Percentiles rank a stretch among this genome's conserved stretches.
Evolutionary conservation across 441 rosid species (phyloP).

Genomic region (Rhodomyrtus psidioides): DNA sequence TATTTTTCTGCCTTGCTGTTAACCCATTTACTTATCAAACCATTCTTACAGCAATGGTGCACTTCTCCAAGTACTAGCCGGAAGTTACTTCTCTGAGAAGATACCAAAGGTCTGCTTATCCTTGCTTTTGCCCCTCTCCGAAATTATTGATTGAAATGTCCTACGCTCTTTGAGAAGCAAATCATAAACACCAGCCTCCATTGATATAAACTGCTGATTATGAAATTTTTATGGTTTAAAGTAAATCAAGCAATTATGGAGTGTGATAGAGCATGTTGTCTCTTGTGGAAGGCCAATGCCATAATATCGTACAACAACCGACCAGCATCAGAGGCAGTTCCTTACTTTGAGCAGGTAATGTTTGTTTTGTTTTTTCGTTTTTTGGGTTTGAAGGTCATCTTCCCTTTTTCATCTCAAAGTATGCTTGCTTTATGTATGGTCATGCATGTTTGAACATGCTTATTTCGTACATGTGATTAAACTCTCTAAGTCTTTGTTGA

Average conservation of each 20-base stretch:
- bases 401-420: neutral
- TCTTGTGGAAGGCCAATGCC: constrained; percentile 82
- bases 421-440: neutral
- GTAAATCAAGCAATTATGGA: constrained; percentile 12
- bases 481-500: neutral
- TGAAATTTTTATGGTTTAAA: constrained; percentile 14
- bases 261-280: constrained; percentile 37
- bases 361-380: neutral
- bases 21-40: neutral
- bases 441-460: neutral
- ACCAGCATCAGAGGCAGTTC: constrained; percentile 95
- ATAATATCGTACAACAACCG: constrained; percentile 91
- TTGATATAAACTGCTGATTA: constrained; percentile 9
- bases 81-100: constrained; percentile 79
- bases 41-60: constrained; percentile 74
- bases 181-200: neutral
- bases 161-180: neutral
- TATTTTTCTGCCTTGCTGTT: neutral
- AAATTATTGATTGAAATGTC: neutral
- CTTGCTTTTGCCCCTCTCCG: neutral
- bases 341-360: constrained; percentile 90
- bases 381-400: neutral
- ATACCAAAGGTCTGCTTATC: constrained; percentile 70
- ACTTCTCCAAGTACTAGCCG: constrained; percentile 76
- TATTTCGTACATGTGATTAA: neutral